Conservation (phyloP, 129 eudicot genomes). For the Smallanthus sonchifolius region DNA sequence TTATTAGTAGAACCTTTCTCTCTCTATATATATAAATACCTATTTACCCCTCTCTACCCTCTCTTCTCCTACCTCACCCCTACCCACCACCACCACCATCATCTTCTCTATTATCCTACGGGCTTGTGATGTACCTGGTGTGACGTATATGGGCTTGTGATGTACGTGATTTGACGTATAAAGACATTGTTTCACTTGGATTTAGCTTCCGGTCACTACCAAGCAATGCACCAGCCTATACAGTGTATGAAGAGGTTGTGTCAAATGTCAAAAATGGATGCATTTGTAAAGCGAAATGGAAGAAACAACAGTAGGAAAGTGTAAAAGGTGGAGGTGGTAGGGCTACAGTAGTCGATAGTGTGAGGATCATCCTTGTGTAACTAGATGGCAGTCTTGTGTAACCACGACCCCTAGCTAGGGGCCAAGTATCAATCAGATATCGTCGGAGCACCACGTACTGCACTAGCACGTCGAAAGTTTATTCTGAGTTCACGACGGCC, state of each 20-base stretch:
- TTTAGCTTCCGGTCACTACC: constrained; percentile 35
- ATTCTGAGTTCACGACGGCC: constrained; percentile 9
- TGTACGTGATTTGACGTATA: constrained; percentile 7
- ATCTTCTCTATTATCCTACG: too few species aligned
- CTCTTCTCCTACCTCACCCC: too few species aligned
- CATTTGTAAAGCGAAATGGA: too few species aligned
- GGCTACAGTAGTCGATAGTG: constrained; percentile 52
- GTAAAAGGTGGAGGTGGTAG: too few species aligned
- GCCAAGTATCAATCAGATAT: constrained; percentile 87
- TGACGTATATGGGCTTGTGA: constrained; percentile 19
- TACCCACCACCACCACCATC: too few species aligned
- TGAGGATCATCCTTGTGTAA: constrained; percentile 63
- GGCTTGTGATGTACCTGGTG: too few species aligned
- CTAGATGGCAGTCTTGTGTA: constrained; percentile 88
- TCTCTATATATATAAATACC: too few species aligned
- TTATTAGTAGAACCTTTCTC: too few species aligned
- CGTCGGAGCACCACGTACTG: constrained; percentile 87
- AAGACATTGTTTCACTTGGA: constrained; percentile 22
- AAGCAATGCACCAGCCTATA: constrained; percentile 54
- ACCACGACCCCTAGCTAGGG: constrained; percentile 85
- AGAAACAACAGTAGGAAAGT: too few species aligned
- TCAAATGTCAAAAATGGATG: constrained; percentile 25
- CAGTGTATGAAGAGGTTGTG: too few species aligned
- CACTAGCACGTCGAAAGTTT: constrained; percentile 32
- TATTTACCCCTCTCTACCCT: too few species aligned